These are phyloP conservation scores for Xylaria cubensis DNA, from an alignment of 495 filamentous ascomycete genomes.

Conservation along the genomic window DNA sequence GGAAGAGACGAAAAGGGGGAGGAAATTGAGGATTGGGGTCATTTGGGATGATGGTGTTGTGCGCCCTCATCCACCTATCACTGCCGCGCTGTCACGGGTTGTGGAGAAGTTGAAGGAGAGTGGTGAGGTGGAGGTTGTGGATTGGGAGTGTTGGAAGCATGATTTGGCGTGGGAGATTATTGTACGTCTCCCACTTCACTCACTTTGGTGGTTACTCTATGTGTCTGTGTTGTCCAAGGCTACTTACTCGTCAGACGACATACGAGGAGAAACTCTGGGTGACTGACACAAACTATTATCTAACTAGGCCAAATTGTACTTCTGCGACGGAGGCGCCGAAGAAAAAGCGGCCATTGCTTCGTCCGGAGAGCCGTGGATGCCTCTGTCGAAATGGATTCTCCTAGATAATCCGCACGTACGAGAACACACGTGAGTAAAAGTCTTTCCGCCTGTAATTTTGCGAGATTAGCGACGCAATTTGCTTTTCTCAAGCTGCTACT, in stretches of 20 bases:
- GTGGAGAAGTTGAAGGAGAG: conserved; percentile 57
- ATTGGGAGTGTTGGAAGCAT: conserved; percentile 71
- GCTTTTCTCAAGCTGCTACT: neutral
- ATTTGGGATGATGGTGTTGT: conserved; percentile 76
- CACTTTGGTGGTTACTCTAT: too few relatives aligned
- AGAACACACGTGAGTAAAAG: conserved; percentile 33
- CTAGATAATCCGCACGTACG: conserved; percentile 56
- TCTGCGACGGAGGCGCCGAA: conserved; percentile 63
- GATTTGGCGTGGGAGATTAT: conserved; percentile 66
- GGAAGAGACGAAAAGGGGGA: conserved; percentile 34
- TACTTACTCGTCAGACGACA: too few relatives aligned
- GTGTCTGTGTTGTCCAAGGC: too few relatives aligned
- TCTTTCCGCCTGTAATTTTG: neutral
- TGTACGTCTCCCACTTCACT: conserved; percentile 33
- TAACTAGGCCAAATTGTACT: conserved; percentile 49
- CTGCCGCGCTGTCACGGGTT: conserved; percentile 62
- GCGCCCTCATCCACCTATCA: conserved; percentile 73
- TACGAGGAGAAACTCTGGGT: neutral
- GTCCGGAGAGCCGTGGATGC: conserved; percentile 63
- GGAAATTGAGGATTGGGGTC: conserved; percentile 67
- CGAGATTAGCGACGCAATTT: neutral
- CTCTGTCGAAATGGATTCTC: conserved; percentile 57
- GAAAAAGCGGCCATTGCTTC: conserved; percentile 54
- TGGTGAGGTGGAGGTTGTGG: conserved; percentile 61
- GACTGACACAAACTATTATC: neutral